A percentile compares a stretch with the other conserved stretches of the same genome.
Evolutionary conservation across 306 rosid genomes (phyloP).

Genomic region (Glycine tomentella): DNA sequence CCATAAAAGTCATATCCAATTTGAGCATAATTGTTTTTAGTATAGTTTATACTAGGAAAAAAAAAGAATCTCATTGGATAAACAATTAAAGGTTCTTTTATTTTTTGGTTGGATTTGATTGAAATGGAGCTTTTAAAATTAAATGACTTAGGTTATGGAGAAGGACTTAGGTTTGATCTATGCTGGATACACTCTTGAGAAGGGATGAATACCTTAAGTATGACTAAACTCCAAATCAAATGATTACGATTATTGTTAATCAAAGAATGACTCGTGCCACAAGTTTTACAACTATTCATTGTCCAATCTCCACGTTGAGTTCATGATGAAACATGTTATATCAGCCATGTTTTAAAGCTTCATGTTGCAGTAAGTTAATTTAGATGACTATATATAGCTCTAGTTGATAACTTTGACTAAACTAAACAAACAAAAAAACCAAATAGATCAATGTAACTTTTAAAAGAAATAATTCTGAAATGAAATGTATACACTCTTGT

Average conservation of each 20-base stretch:
- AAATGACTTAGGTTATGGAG: not conserved
- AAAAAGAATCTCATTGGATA: not conserved
- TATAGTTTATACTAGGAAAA: not conserved
- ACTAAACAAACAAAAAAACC: slow-evolving; percentile 18
- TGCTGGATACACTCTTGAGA: no score
- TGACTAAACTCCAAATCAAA: no score
- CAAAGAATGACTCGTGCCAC: no score
- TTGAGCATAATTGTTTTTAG: no score
- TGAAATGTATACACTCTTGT: not conserved
- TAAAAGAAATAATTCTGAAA: slow-evolving; percentile 22
- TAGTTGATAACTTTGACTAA: slow-evolving; percentile 33
- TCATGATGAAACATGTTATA: slow-evolving; percentile 25
- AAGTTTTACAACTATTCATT: not conserved
- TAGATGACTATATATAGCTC: slow-evolving; percentile 4
- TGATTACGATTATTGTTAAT: no score
- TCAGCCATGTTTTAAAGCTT: not conserved
- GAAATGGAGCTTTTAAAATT: not conserved
- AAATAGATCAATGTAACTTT: slow-evolving; percentile 18
- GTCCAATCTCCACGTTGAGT: slow-evolving; percentile 10
- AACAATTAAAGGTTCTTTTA: not conserved
- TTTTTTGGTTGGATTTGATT: not conserved
- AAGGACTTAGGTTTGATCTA: no score
- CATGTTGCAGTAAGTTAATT: slow-evolving; percentile 3
- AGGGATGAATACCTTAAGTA: no score
- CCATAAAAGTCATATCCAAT: no score